These are phyloP conservation scores for Lophiostoma macrostomum DNA, from an alignment of 495 filamentous ascomycete species.

Conservation along the genomic window DNA sequence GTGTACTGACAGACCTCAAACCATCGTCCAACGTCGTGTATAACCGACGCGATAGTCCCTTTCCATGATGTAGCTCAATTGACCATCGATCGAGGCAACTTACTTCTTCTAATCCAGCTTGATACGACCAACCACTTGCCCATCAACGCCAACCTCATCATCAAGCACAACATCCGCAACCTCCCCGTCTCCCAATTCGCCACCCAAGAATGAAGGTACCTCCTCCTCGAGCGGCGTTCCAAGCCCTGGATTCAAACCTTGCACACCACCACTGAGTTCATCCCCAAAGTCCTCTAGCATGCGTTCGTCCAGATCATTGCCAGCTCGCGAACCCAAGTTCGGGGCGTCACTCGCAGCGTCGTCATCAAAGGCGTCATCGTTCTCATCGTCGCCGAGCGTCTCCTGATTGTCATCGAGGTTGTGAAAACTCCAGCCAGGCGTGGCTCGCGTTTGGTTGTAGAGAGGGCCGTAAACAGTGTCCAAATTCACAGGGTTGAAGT, in stretches of 20 bases:
- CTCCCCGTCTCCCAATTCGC: slow-evolving; percentile 6
- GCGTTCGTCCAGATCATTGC: slow-evolving; percentile 3
- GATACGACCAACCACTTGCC: not conserved
- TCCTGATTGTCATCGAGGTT: too few relatives aligned
- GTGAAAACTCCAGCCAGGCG: slow-evolving; percentile 9
- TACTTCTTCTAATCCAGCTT: not conserved
- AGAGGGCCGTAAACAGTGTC: not conserved
- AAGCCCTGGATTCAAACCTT: slow-evolving; percentile 4
- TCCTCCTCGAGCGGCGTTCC: slow-evolving; percentile 18
- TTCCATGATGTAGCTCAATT: too few relatives aligned
- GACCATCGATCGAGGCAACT: too few relatives aligned
- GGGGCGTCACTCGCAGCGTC: slow-evolving; percentile 22
- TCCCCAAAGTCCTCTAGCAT: slow-evolving; percentile 32
- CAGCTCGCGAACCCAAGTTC: slow-evolving; percentile 13
- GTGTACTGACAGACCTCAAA: too few relatives aligned
- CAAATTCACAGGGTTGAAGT: not conserved
- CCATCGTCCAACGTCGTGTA: too few relatives aligned
- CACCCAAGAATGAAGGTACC: slow-evolving; percentile 12
- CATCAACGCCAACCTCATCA: not conserved
- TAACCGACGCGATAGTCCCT: too few relatives aligned
- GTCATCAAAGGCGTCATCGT: slow-evolving; percentile 15
- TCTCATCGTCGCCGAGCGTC: not conserved
- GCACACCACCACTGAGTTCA: slow-evolving; percentile 1
- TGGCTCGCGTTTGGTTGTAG: too few relatives aligned
- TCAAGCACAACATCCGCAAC: slow-evolving; percentile 7